Evolutionary conservation across 2,329 filamentous ascomycete genomes (phyloP), one percentile per base, ranked within the genome.

Genomic region (Colletotrichum paranaense): DNA sequence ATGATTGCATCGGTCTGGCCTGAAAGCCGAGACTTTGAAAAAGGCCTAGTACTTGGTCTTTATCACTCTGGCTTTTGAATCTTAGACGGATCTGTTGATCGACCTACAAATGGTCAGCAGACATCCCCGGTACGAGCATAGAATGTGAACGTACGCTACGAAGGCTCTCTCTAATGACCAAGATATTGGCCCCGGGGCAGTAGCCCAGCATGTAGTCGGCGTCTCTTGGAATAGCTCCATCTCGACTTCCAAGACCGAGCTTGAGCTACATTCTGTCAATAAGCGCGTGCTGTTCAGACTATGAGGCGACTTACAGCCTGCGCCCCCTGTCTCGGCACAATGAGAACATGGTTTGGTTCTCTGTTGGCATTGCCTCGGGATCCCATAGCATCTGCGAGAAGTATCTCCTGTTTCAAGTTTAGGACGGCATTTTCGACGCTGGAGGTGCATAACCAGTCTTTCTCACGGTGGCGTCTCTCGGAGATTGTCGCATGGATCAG

Each of bases 311-410:
- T 57, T 57, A 57, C 62, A n/a, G 62, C 52, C n/a, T 35, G 62
- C 11, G 24, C 46, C 2, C 26, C 52, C 22, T 65, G 62, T 24
- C 55, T 38, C 19, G 62, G 62, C 12, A 65, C 30, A 12, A 42
- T 42, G 52, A 65, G 62, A 16, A 57, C 52, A 35, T 65, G 62
- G 19, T 65, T 65, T 57, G 62, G 62, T 26, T 65, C 62, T 7
- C 38, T 56, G 16, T 32, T 42, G 5, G 14, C 16, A 26, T 46
- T 52, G 5, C n/a, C 35, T 19, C 52, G 38, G 28, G 52, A 46
- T 3, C 16, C 30, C 35, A 65, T 9, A 19, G 19, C 4, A 16
- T 30, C 55, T 56, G 24, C 32, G n/a, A 65, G 52, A 42, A 65
- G 52, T 46, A 12, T 56, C 26, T 65, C 52, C 52, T 65, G 62